phyloP scores from a whole-genome alignment of 768 basidiomycete genomes.

The Mycena chlorophos region DNA sequence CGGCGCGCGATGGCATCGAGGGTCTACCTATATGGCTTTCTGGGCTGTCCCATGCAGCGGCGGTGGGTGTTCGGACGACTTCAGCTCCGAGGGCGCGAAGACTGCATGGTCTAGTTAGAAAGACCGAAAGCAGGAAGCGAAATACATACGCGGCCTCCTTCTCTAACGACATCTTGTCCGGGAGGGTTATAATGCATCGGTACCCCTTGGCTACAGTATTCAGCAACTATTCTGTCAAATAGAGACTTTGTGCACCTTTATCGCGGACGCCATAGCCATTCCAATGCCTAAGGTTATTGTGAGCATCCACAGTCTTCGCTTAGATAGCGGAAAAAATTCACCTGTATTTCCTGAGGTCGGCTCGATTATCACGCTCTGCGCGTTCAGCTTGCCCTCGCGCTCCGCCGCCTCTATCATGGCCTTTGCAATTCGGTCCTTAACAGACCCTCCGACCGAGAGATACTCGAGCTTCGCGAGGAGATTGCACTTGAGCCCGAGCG shows the following conservation, averaged over 20 bases:
- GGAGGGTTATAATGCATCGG: conserved; percentile 86
- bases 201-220: conserved; percentile 90
- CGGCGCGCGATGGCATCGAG: conserved; percentile 29
- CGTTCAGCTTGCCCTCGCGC: conserved; percentile 77
- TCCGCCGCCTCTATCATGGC: conserved; percentile 97
- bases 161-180: conserved; percentile 91
- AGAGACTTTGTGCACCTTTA: conserved; percentile 64
- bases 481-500: conserved; percentile 83
- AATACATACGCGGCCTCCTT: conserved; percentile 21
- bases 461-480: conserved; percentile 89
- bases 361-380: conserved; percentile 90
- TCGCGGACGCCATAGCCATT: conserved; percentile 87
- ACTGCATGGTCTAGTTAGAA: neutral
- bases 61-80: conserved; percentile 91
- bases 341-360: conserved; percentile 97
- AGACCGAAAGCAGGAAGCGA: neutral
- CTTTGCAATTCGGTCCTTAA: conserved; percentile 96
- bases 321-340: conserved; percentile 34
- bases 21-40: conserved; percentile 88
- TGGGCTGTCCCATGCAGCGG: conserved; percentile 85
- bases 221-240: conserved; percentile 44
- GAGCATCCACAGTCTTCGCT: conserved; percentile 3
- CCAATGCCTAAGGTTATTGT: conserved; percentile 72
- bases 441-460: conserved; percentile 87
- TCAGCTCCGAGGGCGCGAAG: conserved; percentile 91